These are phyloP conservation scores for Ballota nigra DNA, from an alignment of 257 asterid species.

Conservation along the genomic window DNA sequence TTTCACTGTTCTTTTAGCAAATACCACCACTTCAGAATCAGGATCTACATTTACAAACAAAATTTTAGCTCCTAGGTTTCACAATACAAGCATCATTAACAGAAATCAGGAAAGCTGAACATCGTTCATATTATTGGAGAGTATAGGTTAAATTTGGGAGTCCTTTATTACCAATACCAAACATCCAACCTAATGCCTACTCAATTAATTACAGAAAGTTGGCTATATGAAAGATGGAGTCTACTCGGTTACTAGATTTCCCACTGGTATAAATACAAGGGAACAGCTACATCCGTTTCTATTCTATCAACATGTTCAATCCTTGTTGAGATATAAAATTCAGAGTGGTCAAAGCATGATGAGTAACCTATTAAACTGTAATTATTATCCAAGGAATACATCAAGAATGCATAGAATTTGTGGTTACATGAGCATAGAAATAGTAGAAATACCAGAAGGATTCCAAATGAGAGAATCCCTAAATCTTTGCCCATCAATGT, in stretches of 20 bases:
- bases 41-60: constrained; percentile 55
- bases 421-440: not conserved
- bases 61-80: constrained; percentile 14
- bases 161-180: not conserved
- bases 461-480: constrained; percentile 91
- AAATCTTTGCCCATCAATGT: constrained; percentile 81
- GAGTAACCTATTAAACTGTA: not conserved
- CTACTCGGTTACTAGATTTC: no score
- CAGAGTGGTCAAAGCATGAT: no score
- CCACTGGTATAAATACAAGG: not conserved
- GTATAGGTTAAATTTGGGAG: not conserved
- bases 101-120: constrained; percentile 1
- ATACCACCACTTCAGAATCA: constrained; percentile 81
- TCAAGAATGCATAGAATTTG: no score
- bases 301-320: not conserved
- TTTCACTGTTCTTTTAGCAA: constrained; percentile 88
- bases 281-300: not conserved
- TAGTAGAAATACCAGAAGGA: constrained; percentile 61
- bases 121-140: not conserved
- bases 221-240: not conserved
- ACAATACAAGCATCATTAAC: not conserved
- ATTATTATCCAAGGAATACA: not conserved
- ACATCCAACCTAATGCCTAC: not conserved
- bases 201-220: not conserved
- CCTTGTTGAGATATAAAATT: not conserved